Percentiles rank a stretch among this genome's conserved stretches.
Evolutionary conservation across 2,329 filamentous ascomycete genomes (phyloP).

Genomic region (Byssothecium circinans): DNA sequence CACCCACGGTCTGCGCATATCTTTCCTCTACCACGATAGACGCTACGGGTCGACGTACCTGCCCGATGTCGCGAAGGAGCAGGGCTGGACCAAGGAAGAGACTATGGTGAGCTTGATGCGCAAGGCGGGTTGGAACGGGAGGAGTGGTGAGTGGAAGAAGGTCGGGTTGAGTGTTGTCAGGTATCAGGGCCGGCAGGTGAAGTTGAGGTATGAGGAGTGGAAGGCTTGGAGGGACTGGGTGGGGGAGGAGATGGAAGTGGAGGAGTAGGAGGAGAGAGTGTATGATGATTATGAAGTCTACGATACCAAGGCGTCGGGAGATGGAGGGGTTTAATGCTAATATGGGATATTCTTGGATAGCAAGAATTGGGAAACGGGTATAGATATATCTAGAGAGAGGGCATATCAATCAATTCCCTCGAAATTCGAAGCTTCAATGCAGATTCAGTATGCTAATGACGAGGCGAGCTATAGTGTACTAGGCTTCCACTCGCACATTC

Average conservation of each 20-base stretch:
- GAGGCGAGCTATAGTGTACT: too few species aligned
- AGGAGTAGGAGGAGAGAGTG: background rate
- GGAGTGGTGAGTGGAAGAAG: conserved; percentile 68
- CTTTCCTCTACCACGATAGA: conserved; percentile 72
- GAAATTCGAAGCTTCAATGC: too few species aligned
- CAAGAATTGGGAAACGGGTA: background rate
- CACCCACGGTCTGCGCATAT: conserved; percentile 82
- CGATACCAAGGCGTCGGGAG: conserved; percentile 6
- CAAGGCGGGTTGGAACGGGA: conserved; percentile 88
- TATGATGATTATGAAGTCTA: background rate
- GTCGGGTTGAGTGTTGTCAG: conserved; percentile 77
- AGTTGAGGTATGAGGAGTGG: conserved; percentile 71
- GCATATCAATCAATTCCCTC: background rate
- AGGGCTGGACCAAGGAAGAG: conserved; percentile 94
- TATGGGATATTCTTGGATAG: background rate
- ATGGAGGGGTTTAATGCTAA: too few species aligned
- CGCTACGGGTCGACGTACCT: conserved; percentile 87
- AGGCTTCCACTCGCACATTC: too few species aligned
- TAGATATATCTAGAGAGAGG: background rate
- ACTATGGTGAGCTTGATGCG: conserved; percentile 86
- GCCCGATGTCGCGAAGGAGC: conserved; percentile 86
- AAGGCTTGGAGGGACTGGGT: conserved; percentile 79
- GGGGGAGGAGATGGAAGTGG: conserved; percentile 30
- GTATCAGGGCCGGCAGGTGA: conserved; percentile 83
- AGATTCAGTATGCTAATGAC: too few species aligned